Percentiles rank a stretch among this genome's conserved stretches.
Evolutionary conservation across 2,329 filamentous ascomycete species (phyloP).

Genomic region (Diatrype stigma): DNA sequence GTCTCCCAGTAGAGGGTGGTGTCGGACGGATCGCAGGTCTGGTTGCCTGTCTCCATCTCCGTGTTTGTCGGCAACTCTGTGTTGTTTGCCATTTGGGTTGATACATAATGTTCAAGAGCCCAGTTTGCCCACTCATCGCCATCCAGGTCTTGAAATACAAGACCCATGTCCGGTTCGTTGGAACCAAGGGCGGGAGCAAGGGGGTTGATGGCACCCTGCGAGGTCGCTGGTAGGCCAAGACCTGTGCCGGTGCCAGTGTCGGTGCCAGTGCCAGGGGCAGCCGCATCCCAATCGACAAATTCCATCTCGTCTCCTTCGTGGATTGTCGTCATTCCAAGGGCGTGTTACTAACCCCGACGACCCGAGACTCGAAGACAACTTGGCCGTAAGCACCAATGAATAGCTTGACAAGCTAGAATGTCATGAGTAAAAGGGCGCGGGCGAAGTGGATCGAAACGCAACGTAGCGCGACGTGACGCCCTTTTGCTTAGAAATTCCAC

Average conservation of each 20-base stretch:
- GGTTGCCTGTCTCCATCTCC: constrained; percentile 24
- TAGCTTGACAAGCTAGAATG: not conserved
- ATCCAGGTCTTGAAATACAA: constrained; percentile 52
- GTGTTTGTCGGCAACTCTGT: constrained; percentile 25
- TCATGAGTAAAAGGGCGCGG: not conserved
- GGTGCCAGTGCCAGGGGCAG: constrained; percentile 31
- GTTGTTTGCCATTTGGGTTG: constrained; percentile 35
- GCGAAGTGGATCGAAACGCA: not conserved
- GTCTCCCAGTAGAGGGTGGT: constrained; percentile 38
- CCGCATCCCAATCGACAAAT: constrained; percentile 59
- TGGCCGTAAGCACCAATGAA: not conserved
- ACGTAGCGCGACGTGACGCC: too few species aligned
- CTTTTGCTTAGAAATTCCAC: not conserved
- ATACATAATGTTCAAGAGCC: constrained; percentile 54
- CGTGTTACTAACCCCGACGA: constrained; percentile 4
- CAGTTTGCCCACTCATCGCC: constrained; percentile 58
- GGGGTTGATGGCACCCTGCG: constrained; percentile 31
- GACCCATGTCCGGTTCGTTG: constrained; percentile 39
- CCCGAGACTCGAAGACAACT: not conserved
- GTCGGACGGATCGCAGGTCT: constrained; percentile 20
- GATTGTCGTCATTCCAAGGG: constrained; percentile 34
- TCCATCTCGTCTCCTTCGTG: constrained; percentile 53
- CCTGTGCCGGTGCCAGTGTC: constrained; percentile 30
- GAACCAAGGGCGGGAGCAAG: constrained; percentile 16
- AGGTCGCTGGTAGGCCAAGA: constrained; percentile 28